Base-by-base conservation (phyloP, 208 protist genomes). In the Crithidia thermophila region DNA sequence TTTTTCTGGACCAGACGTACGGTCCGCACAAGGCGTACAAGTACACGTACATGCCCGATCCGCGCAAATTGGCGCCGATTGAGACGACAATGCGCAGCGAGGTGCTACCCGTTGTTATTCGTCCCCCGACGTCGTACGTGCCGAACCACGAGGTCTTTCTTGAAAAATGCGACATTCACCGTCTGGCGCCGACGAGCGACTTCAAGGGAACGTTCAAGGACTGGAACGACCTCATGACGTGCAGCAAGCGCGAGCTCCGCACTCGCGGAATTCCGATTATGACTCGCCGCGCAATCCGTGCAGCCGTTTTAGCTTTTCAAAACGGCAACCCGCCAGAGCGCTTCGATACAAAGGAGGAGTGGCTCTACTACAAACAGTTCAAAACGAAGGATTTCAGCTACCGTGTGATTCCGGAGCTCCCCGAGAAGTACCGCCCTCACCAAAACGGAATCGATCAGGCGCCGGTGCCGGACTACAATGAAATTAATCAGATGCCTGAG, bases 221-320 rank as follows among this genome's bases (percentile, higher is more conserved):
- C 64, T 97, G 92, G 90, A 92, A 93, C 63, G 88, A 97, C 65
- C 77, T 97, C 27, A 95, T 97, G 88, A 97, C 89, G 39, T 95
- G 89, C 53, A 79, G 76, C 57, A 93, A 91, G 56, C 62, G 90
- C 1, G 80, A 97, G 62, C 65, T 97, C 43, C 81, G 89, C 20
- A 84, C 81, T 9, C 77, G 89, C 21, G 92, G 92, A 40, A 80
- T 97, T 25, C 90, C 92, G 3, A 52, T 75, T 13, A 77, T 93
- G 60, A 94, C 90, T 3, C 66, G 88, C 40, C 64, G 67, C 10
- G 84, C 85, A 21, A 95, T 97, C 76, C 78, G 87, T 21, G 62
- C 53, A 20, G 88, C 91, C 23, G 91, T 96, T 18, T 61, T 86
- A 39, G 86, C 85, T 4, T 96, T 85, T 65, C 86, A 94, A 46